Conservation (phyloP, 2,329 filamentous ascomycete species). For the Diaporthe sp. region DNA sequence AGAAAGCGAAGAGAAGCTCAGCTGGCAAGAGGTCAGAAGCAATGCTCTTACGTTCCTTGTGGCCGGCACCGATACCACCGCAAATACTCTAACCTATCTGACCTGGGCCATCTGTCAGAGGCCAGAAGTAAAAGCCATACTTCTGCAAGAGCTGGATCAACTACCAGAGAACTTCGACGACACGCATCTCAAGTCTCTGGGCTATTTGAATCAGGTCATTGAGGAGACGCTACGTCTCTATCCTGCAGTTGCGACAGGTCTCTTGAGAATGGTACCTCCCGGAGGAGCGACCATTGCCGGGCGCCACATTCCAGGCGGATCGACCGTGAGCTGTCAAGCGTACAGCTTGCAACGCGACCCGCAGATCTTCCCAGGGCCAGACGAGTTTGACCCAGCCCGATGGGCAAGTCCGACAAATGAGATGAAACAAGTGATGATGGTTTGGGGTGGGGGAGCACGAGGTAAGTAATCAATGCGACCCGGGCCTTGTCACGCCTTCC, state of each 20-base stretch:
- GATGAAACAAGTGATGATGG: conserved; percentile 48
- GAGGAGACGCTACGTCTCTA: conserved; percentile 62
- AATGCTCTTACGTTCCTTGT: conserved; percentile 49
- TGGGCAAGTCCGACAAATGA: conserved; percentile 52
- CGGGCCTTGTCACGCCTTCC: not conserved
- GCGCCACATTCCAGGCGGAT: conserved; percentile 56
- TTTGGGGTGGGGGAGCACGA: conserved; percentile 49
- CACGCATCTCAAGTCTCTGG: conserved; percentile 53
- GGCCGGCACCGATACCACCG: conserved; percentile 67
- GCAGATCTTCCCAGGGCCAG: conserved; percentile 56
- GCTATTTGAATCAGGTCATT: conserved; percentile 58
- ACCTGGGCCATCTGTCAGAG: conserved; percentile 55
- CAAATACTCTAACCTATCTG: conserved; percentile 63
- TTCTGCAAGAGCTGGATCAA: conserved; percentile 53
- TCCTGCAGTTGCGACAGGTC: conserved; percentile 54
- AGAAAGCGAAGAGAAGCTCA: conserved; percentile 24
- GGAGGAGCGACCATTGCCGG: conserved; percentile 56
- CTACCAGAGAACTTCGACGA: conserved; percentile 52
- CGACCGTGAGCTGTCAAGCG: conserved; percentile 57
- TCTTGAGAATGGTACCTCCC: conserved; percentile 57
- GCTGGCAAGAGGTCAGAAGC: conserved; percentile 30
- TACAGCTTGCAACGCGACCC: conserved; percentile 63
- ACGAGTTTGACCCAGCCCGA: conserved; percentile 52
- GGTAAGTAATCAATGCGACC: conserved; percentile 41
- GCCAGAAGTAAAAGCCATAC: conserved; percentile 48